These are phyloP conservation scores for Vitis hybrid DNA, from an alignment of 177 flowering plant genomes.

Conservation along the genomic window DNA sequence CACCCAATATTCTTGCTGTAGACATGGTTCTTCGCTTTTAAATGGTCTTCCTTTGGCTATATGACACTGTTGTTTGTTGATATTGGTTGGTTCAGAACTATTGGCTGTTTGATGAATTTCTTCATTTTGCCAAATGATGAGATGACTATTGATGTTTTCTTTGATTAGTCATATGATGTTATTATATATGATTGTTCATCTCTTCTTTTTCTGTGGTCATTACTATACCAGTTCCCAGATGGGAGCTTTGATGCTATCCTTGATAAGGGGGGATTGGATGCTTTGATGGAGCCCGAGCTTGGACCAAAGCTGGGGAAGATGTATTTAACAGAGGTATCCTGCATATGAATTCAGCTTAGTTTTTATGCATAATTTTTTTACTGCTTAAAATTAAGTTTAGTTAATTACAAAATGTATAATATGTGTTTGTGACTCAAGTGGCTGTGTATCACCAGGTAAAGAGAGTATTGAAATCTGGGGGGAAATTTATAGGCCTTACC, in stretches of 20 bases:
- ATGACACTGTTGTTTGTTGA: too few relatives aligned
- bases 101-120: too few relatives aligned
- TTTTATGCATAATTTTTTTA: slow-evolving; percentile 2
- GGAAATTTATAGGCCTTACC: slow-evolving; percentile 80
- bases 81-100: too few relatives aligned
- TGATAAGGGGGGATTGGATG: slow-evolving; percentile 98
- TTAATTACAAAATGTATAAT: not conserved
- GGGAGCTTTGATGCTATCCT: slow-evolving; percentile 68
- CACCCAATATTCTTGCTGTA: too few relatives aligned
- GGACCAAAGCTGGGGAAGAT: slow-evolving; percentile 69
- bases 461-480: slow-evolving; percentile 69
- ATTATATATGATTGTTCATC: not conserved
- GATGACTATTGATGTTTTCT: not conserved
- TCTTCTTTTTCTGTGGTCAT: not conserved
- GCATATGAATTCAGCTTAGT: slow-evolving; percentile 20
- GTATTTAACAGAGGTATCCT: slow-evolving; percentile 79
- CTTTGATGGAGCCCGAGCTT: slow-evolving; percentile 91
- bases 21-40: too few relatives aligned
- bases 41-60: too few relatives aligned
- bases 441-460: slow-evolving; percentile 56
- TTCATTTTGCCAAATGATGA: too few relatives aligned
- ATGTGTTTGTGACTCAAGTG: slow-evolving; percentile 7
- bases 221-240: slow-evolving; percentile 51
- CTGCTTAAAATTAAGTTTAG: not conserved
- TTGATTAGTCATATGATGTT: too few relatives aligned